A percentile compares a stretch with the other conserved stretches of the same genome.
phyloP scores from a whole-genome alignment of 2,329 filamentous ascomycete genomes.

The Zalaria sp. region DNA sequence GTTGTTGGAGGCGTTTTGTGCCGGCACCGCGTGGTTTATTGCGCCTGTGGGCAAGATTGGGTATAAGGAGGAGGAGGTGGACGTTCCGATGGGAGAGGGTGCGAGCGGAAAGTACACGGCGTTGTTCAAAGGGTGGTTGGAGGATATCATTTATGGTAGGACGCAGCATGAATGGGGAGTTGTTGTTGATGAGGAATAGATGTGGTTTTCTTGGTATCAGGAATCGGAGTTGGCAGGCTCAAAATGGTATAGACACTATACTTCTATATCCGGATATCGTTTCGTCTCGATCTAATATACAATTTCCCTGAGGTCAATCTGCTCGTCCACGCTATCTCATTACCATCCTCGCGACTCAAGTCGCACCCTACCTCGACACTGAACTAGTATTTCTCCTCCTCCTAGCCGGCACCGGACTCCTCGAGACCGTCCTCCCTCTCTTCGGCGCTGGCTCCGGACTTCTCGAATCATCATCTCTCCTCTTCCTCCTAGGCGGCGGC shows the following conservation, averaged over 20 bases:
- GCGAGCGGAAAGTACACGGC: slow-evolving; percentile 21
- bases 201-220: not conserved
- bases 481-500: not conserved
- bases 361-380: too few relatives aligned
- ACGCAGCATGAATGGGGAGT: slow-evolving; percentile 33
- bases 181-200: slow-evolving; percentile 23
- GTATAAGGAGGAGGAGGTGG: slow-evolving; percentile 29
- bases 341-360: too few relatives aligned
- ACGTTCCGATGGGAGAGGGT: slow-evolving; percentile 24
- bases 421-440: too few relatives aligned
- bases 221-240: too few relatives aligned
- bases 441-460: too few relatives aligned
- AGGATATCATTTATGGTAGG: slow-evolving; percentile 35
- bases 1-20: slow-evolving; percentile 13
- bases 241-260: too few relatives aligned
- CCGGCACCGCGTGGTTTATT: slow-evolving; percentile 59
- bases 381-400: too few relatives aligned
- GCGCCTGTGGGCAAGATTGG: slow-evolving; percentile 31
- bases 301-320: too few relatives aligned
- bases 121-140: slow-evolving; percentile 30
- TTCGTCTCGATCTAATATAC: too few relatives aligned
- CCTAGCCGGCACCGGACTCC: too few relatives aligned
- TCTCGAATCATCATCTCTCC: not conserved
- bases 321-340: too few relatives aligned
- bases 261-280: too few relatives aligned